Conservation (phyloP, 1,284 basidiomycete species). For the Salmacisia buchloeana region DNA sequence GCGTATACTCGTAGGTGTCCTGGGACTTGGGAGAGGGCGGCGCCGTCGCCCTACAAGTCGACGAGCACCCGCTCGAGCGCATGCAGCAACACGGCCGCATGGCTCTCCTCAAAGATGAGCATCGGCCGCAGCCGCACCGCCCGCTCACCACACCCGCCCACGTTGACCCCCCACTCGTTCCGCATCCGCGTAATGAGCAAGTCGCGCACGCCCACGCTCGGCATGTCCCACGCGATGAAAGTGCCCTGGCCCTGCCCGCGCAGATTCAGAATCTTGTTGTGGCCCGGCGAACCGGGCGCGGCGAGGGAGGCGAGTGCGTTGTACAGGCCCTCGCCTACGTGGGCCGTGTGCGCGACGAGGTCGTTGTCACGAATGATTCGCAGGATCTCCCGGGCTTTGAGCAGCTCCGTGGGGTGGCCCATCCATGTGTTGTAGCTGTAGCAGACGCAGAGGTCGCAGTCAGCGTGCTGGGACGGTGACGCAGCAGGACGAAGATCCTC, state of each 20-base stretch:
- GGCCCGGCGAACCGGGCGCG: slow-evolving; percentile 18
- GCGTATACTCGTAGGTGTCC: too few relatives aligned
- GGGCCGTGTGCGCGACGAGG: slow-evolving; percentile 51
- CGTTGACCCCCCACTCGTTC: slow-evolving; percentile 52
- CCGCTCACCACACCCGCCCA: slow-evolving; percentile 52
- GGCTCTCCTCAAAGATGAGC: slow-evolving; percentile 55
- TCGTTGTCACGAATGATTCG: slow-evolving; percentile 52
- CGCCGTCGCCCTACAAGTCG: too few relatives aligned
- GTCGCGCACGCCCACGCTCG: slow-evolving; percentile 51
- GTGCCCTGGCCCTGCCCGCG: slow-evolving; percentile 56
- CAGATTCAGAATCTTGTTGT: slow-evolving; percentile 49
- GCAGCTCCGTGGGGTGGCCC: slow-evolving; percentile 56
- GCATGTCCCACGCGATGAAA: slow-evolving; percentile 57
- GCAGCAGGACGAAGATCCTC: slow-evolving; percentile 6
- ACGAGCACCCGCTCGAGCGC: slow-evolving; percentile 45
- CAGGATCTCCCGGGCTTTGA: slow-evolving; percentile 57
- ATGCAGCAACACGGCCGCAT: slow-evolving; percentile 53
- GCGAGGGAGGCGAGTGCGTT: slow-evolving; percentile 43
- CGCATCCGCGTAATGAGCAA: slow-evolving; percentile 53
- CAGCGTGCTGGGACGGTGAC: not conserved
- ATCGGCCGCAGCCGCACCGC: slow-evolving; percentile 55
- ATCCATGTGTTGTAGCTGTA: slow-evolving; percentile 48
- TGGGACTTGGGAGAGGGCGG: too few relatives aligned
- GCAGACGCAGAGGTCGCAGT: not conserved
- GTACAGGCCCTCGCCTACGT: slow-evolving; percentile 52